phyloP scores from a whole-genome alignment of 768 basidiomycete genomes.

The Kwoniella bestiolae region DNA sequence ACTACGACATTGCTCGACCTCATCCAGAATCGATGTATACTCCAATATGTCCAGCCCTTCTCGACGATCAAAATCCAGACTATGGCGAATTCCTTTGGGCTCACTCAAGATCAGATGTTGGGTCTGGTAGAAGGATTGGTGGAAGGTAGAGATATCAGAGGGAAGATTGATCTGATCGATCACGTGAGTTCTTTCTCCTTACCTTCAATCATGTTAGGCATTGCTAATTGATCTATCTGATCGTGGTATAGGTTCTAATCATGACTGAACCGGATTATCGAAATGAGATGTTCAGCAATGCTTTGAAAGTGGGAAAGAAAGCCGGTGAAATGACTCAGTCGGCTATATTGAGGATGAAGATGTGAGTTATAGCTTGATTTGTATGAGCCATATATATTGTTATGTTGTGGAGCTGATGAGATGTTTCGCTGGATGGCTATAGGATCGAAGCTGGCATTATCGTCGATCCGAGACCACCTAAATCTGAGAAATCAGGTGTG shows the following conservation, averaged over 20 bases:
- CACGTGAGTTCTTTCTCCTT: conserved; percentile 63
- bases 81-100: conserved; percentile 86
- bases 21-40: conserved; percentile 76
- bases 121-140: conserved; percentile 76
- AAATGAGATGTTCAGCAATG: conserved; percentile 72
- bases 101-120: conserved; percentile 73
- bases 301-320: conserved; percentile 72
- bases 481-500: not conserved
- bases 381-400: too few species aligned
- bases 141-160: conserved; percentile 75
- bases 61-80: conserved; percentile 78
- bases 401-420: too few species aligned
- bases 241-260: conserved; percentile 67
- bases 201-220: not conserved
- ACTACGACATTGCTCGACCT: conserved; percentile 67
- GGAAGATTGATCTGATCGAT: conserved; percentile 84
- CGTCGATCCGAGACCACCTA: conserved; percentile 37
- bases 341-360: conserved; percentile 75
- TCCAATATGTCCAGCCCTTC: conserved; percentile 91
- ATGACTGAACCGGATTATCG: conserved; percentile 80
- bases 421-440: not conserved
- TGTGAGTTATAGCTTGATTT: conserved; percentile 64
- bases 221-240: conserved; percentile 11
- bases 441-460: conserved; percentile 42
- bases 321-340: conserved; percentile 77